phyloP scores from a whole-genome alignment of 352 stramenopile genomes.

The Elongisporangium anandrum region DNA sequence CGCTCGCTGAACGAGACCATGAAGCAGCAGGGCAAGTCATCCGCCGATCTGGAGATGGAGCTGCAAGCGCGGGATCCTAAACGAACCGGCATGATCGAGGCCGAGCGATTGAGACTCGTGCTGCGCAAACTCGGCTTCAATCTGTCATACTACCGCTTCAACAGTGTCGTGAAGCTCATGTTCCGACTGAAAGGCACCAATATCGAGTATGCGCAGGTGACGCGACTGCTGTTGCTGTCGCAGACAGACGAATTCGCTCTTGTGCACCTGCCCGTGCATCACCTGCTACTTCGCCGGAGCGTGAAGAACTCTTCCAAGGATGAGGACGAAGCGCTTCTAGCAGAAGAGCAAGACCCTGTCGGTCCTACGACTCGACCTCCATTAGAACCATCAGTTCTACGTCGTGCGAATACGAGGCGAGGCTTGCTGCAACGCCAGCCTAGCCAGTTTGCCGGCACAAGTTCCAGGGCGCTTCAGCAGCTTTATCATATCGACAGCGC shows the following conservation, averaged over 20 bases:
- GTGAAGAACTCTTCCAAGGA: background rate
- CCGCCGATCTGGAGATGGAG: slow-evolving; percentile 28
- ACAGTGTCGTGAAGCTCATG: slow-evolving; percentile 50
- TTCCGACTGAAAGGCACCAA: slow-evolving; percentile 34
- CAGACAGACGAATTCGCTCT: slow-evolving; percentile 12
- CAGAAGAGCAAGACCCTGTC: no score
- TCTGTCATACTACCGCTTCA: slow-evolving; percentile 55
- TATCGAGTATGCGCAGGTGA: slow-evolving; percentile 44
- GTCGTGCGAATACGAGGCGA: background rate
- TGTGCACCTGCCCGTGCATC: slow-evolving; percentile 5
- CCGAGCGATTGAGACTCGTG: slow-evolving; percentile 37
- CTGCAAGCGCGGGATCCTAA: slow-evolving; percentile 19
- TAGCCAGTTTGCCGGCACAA: slow-evolving; percentile 28
- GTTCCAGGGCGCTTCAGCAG: slow-evolving; percentile 15
- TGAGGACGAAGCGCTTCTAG: no score
- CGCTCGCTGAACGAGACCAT: slow-evolving; percentile 23
- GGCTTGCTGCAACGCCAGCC: slow-evolving; percentile 13
- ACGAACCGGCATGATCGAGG: slow-evolving; percentile 26
- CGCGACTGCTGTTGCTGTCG: slow-evolving; percentile 27
- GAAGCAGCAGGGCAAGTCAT: slow-evolving; percentile 10
- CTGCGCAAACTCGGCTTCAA: slow-evolving; percentile 36
- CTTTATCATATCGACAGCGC: slow-evolving; percentile 23
- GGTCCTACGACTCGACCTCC: no score
- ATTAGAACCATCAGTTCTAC: no score
- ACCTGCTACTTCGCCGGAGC: slow-evolving; percentile 9